Base-by-base conservation (phyloP, 2,329 filamentous ascomycete species). In the Calonectria fujianensis region DNA sequence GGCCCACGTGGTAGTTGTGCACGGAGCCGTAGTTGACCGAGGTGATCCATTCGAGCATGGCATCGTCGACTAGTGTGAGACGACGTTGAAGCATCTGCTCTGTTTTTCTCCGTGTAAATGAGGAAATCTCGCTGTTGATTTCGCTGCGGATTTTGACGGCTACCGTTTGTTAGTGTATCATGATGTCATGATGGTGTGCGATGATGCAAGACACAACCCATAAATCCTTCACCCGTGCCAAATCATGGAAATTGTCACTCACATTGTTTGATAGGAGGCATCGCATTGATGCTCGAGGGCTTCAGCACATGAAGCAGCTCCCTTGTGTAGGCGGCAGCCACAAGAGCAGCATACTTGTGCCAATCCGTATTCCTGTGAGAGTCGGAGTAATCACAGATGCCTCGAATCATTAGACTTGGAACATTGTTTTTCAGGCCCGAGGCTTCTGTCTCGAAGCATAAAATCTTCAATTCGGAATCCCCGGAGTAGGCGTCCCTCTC, bases 11-110 rank as follows among this genome's bases (percentile, higher is more conserved):
- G 35, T 68, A 51, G 32, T 41, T 68, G 32, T 68, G 65, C 48
- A 41, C 48, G 18, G 35, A 37, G 27, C 32, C 35, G 13, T 54
- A 68, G 65, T 68, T 52, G 2, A 45, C 50, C 37, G 35, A 51
- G 9, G 48, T 68, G 11, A 68, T 39, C 65, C 65, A 54, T 50
- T 67, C 64, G 7, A 67, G 64, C 31, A 67, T 67, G 1, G 39
- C 61, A 50, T 48, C 61, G 27, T 65, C 61, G 2, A 63, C 57
- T 7, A 63, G 16, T 7, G 57, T 63, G 14, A 63, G 57, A 14
- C 57, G 57, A 14, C 57, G 57, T 6, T 63, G 39, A 4, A 63
- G 37, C 57, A 41, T 63, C 35, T 63, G 57, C 35, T 63, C 57
- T 27, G 39, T 29, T 20, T 41, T 63, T 24, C 37, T 63, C 57